Conservation (phyloP, 78 protist species). For the Dictyostelium intermedium region DNA sequence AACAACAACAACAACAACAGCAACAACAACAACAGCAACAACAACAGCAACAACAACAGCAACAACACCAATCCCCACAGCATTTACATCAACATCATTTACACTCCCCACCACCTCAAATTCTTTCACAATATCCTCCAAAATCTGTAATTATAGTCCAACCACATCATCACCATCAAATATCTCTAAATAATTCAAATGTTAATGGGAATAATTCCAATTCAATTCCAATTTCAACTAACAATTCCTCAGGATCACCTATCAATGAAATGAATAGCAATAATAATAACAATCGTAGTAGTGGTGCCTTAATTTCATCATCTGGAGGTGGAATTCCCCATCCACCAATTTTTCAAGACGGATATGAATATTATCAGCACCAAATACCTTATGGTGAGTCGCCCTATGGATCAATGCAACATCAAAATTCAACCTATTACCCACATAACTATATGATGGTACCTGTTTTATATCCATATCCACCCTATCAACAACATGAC, state of each 20-base stretch:
- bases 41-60: neutral
- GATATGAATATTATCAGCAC: neutral
- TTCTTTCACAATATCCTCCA: neutral
- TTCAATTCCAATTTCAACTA: neutral
- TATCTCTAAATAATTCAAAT: neutral
- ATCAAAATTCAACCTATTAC: neutral
- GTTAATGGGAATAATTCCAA: neutral
- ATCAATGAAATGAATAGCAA: neutral
- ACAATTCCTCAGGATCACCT: neutral
- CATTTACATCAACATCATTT: neutral
- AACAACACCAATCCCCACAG: neutral
- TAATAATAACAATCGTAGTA: neutral
- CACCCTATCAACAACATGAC: neutral
- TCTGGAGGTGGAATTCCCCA: neutral
- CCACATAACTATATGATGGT: constrained; percentile 27
- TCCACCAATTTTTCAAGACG: neutral
- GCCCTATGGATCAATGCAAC: neutral
- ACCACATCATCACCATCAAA: neutral
- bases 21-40: constrained; percentile 11
- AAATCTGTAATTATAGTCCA: neutral
- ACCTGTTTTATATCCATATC: constrained; percentile 38
- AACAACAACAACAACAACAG: neutral
- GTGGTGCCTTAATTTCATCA: neutral
- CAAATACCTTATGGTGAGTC: neutral
- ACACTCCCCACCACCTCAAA: neutral